Evolutionary conservation across 2,329 filamentous ascomycete genomes (phyloP), one percentile per base, ranked within the genome.

Genomic region (Diatrype stigma): DNA sequence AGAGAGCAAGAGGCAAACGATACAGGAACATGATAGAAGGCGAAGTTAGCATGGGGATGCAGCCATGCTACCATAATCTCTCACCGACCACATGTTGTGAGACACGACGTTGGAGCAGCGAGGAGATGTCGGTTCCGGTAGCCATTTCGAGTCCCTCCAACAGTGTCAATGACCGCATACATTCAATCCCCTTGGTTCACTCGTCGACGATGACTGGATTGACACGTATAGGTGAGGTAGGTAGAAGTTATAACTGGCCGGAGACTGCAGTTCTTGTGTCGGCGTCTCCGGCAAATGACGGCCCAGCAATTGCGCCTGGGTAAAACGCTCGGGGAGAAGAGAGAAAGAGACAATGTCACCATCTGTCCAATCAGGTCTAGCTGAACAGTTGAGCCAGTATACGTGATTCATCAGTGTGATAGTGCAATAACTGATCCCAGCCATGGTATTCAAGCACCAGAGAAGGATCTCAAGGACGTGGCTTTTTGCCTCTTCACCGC

Each of bases 401-500:
- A 10, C 26, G 26, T 6, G 5, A 10, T 30, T 30, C 26, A 30
- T 30, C 26, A 30, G 26, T 30, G 37, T n/a, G 8, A 40, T 21
- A 11, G 17, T 8, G 17, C 10, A 3, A 40, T 17, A n/a, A 40
- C 17, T 21, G 37, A 40, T n/a, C n/a, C n/a, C 8, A 40, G 10
- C 37, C 19, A 10, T 30, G 26, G n/a, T n/a, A n/a, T n/a, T n/a
- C n/a, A n/a, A n/a, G n/a, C n/a, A n/a, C n/a, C n/a, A n/a, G n/a
- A n/a, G n/a, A n/a, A n/a, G n/a, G n/a, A n/a, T n/a, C n/a, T n/a
- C n/a, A 30, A 30, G 10, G 37, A 40, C 19, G 17, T 40, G 37
- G 37, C n/a, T 40, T 21, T 16, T 35, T n/a, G n/a, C 28, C 42
- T 42, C 50, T 47, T 49, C 53, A 51, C 37, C 35, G 42, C 21